phyloP scores from a whole-genome alignment of 768 basidiomycete species.

The Boletus insuetus region DNA sequence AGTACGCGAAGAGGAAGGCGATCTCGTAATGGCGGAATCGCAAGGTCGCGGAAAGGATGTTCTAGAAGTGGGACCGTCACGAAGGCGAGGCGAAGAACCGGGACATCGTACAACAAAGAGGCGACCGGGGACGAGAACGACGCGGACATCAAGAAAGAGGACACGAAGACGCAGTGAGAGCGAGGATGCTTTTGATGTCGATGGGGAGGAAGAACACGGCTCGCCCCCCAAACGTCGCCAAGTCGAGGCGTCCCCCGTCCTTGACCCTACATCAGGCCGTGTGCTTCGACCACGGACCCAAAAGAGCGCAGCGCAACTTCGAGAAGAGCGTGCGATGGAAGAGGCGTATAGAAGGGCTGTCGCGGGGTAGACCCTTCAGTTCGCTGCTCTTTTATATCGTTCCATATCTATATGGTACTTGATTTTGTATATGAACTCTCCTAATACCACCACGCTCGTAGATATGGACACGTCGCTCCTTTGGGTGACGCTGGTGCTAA shows the following conservation, averaged over 20 bases:
- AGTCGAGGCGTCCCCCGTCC: conserved; percentile 3
- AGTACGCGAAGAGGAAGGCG: conserved; percentile 19
- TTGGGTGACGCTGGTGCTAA: background rate
- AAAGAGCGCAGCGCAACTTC: conserved; percentile 49
- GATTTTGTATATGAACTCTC: conserved; percentile 1
- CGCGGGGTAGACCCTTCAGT: conserved; percentile 32
- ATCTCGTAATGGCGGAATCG: background rate
- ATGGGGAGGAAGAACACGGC: conserved; percentile 17
- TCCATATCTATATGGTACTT: conserved; percentile 2
- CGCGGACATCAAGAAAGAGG: conserved; percentile 25
- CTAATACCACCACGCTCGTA: conserved; percentile 7
- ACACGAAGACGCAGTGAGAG: conserved; percentile 23
- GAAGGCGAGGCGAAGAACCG: conserved; percentile 1
- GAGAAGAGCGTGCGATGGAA: conserved; percentile 51
- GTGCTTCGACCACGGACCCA: conserved; percentile 56
- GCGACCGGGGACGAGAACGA: conserved; percentile 4
- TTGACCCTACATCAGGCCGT: conserved; percentile 34
- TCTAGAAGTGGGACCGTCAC: conserved; percentile 2
- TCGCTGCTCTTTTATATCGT: background rate
- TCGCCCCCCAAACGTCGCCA: conserved; percentile 35
- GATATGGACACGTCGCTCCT: background rate
- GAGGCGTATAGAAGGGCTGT: conserved; percentile 48
- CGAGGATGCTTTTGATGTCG: conserved; percentile 22
- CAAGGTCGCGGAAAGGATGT: background rate
- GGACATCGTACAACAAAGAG: conserved; percentile 9